Evolutionary conservation across 2,329 filamentous ascomycete species (phyloP), one percentile per base, ranked within the genome.

Genomic region (Clonostachys chloroleuca): DNA sequence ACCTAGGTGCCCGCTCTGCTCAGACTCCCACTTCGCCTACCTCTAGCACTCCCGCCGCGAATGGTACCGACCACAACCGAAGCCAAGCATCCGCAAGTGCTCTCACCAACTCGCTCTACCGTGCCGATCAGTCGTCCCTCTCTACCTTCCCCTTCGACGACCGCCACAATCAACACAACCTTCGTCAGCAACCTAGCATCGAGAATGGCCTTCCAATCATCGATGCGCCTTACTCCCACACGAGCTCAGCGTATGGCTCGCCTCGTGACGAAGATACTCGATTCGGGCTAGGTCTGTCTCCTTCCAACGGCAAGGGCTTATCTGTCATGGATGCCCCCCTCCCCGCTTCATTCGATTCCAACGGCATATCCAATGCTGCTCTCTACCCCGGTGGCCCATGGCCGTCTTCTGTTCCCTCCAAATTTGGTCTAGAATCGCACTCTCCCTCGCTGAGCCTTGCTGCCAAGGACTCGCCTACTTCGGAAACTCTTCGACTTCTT

Each of bases 301-400:
- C 92, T 1, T 79, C 79, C 44, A 81, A 82, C 56, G 81, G 82
- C 46, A 85, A 82, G 56, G 81, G 79, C 4, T 65, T 96, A n/a
- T 94, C 89, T n/a, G 89, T 95, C 13, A 79, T 96, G 52, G 92
- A 97, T 69, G 94, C 91, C 3, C 91, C 90, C 14, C 79, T 97
- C 9, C 94, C 94, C 2, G 89, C 92, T 9, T 97, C 92, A 0
- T 96, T 97, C 64, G 94, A 97, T 67, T 95, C 91, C 57, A 94
- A 96, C 60, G 92, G 92, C 44, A 89, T 96, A 46, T 96, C 92
- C 12, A 89, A 92, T 63, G 91, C 90, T 52, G 92, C 92, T 16
- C 83, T 90, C 50, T 91, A 92, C 63, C 75, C 75, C 16, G 72
- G 68, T 34, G 94, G 89, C 0, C 90, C 92, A 0, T 91, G 95